Evolutionary conservation across 2,329 filamentous ascomycete genomes (phyloP).

Genomic region (Scolecobasidium constrictum): DNA sequence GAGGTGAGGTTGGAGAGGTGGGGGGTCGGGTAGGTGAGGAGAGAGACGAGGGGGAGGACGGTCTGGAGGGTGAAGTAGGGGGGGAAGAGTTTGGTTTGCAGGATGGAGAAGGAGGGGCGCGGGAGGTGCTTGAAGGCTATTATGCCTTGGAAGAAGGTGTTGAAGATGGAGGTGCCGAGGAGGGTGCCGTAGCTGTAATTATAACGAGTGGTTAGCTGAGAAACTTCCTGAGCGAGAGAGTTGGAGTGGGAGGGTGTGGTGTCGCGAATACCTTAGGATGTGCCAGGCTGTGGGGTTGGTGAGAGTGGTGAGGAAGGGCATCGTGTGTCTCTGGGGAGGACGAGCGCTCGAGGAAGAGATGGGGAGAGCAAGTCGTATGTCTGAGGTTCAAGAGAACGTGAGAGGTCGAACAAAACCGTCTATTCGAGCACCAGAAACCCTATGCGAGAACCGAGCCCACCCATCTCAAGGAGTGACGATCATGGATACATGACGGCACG

Average conservation of each 20-base stretch:
- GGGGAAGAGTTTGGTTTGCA: slow-evolving; percentile 75
- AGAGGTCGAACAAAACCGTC: too few species aligned
- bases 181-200: slow-evolving; percentile 68
- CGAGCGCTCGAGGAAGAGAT: too few species aligned
- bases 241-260: slow-evolving; percentile 7
- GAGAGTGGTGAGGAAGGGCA: slow-evolving; percentile 39
- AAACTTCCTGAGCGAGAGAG: slow-evolving; percentile 4
- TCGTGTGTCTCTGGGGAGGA: background rate
- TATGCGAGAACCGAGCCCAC: too few species aligned
- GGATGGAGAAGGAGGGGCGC: slow-evolving; percentile 66
- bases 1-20: slow-evolving; percentile 67
- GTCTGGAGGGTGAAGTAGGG: slow-evolving; percentile 84
- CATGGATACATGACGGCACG: too few species aligned
- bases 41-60: slow-evolving; percentile 58
- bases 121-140: slow-evolving; percentile 68
- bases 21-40: slow-evolving; percentile 70
- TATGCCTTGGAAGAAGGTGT: slow-evolving; percentile 67
- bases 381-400: too few species aligned
- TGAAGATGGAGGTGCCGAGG: slow-evolving; percentile 77
- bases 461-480: too few species aligned
- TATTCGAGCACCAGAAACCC: too few species aligned
- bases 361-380: too few species aligned
- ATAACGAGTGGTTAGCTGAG: slow-evolving; percentile 12
- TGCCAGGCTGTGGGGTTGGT: slow-evolving; percentile 63
- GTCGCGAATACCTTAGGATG: slow-evolving; percentile 51